Base-by-base conservation (phyloP, 768 basidiomycete genomes). In the Phlebiopsis flavidoalba region DNA sequence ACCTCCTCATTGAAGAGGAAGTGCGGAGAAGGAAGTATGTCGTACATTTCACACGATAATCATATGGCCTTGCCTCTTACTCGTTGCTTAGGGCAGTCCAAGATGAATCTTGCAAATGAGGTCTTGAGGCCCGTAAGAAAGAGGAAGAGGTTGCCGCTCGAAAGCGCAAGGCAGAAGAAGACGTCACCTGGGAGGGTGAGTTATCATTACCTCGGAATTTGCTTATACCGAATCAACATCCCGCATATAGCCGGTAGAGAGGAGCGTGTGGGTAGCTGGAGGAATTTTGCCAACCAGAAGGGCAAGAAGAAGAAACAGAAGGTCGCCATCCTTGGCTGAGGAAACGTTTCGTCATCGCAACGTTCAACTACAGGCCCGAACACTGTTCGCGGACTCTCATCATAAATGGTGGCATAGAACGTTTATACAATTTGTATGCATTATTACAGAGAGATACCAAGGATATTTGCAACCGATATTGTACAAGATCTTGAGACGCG, bases 41-140 rank as follows among this genome's bases (percentile, higher is more conserved):
- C 1, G 21, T 48, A 49, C 0, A 54, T 0, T 36, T 15, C 61
- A 21, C 33, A 36, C 26, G 26, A 31, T 53, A 21, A 11, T 14
- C 21, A 14, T 31, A 14, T 40, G 14, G 17, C 40, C 40, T 12
- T 43, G 40, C 40, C 40, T 15, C 46, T 60, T n/a, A 53, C 14
- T 48, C 62, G 33, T 62, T 8, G 43, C 35, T n/a, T 64, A 93
- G 92, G 69, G 91, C 93, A 0, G 75, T 93, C n/a, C 67, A 94
- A 94, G 78, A 86, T 93, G 85, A 93, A 93, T 70, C 73, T 95
- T 58, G 93, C 93, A 8, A 95, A 95, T 66, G 93, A 95, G 93
- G 93, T 3, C 76, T 95, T 5, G 94, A 96, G 70, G 95, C 95
- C n/a, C 82, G 87, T 67, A 91, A 89, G 79, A 94, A 93, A 70